These are phyloP conservation scores for Diplodia seriata DNA, from an alignment of 2,329 filamentous ascomycete genomes.

Conservation along the genomic window DNA sequence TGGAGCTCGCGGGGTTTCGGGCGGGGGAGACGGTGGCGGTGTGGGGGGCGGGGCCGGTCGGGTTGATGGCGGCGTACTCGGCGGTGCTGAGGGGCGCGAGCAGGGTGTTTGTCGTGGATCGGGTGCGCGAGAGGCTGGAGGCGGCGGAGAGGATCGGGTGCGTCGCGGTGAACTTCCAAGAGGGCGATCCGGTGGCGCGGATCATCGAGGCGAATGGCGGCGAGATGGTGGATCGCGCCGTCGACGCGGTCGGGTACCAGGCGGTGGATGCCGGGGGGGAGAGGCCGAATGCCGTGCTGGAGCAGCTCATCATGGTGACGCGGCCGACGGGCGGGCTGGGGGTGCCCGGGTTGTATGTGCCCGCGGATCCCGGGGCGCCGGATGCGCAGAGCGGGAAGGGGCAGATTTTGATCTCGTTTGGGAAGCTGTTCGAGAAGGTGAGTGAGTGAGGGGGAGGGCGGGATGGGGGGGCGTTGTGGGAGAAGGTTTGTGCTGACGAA, in stretches of 20 bases:
- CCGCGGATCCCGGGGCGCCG: slow-evolving; percentile 67
- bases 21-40: slow-evolving; percentile 69
- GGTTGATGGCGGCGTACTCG: slow-evolving; percentile 71
- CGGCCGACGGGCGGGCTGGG: slow-evolving; percentile 67
- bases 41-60: slow-evolving; percentile 70
- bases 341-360: slow-evolving; percentile 63
- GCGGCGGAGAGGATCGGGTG: slow-evolving; percentile 68
- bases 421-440: slow-evolving; percentile 73
- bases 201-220: slow-evolving; percentile 66
- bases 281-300: slow-evolving; percentile 67
- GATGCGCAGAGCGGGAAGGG: slow-evolving; percentile 68
- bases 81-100: slow-evolving; percentile 67
- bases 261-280: slow-evolving; percentile 65
- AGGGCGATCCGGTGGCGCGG: slow-evolving; percentile 65
- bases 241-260: slow-evolving; percentile 72
- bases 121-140: slow-evolving; percentile 64
- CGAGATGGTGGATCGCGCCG: slow-evolving; percentile 66
- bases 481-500: slow-evolving; percentile 14
- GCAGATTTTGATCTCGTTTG: slow-evolving; percentile 69
- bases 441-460: slow-evolving; percentile 8
- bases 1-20: slow-evolving; percentile 65
- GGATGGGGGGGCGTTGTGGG: neutral
- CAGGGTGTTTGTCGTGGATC: slow-evolving; percentile 68
- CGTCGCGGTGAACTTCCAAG: slow-evolving; percentile 66
- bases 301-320: slow-evolving; percentile 69